These are phyloP conservation scores for Diplodia corticola DNA, from an alignment of 2,329 filamentous ascomycete genomes.

Conservation along the genomic window DNA sequence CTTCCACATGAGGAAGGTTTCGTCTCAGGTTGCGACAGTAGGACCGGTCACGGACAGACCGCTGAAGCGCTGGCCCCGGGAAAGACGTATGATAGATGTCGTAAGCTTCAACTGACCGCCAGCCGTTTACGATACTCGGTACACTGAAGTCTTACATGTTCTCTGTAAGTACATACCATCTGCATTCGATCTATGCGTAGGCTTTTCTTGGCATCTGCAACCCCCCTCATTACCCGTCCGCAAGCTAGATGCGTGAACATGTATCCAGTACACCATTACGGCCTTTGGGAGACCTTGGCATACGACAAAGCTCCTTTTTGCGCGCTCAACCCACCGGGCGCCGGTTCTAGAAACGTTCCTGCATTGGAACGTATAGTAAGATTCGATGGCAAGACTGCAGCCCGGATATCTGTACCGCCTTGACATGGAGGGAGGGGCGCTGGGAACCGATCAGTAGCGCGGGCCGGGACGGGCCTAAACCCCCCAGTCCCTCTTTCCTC, in stretches of 20 bases:
- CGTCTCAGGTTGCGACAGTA: neutral
- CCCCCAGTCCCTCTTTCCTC: neutral
- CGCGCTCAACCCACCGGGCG: neutral
- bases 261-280: neutral
- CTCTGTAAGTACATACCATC: neutral
- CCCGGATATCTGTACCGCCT: neutral
- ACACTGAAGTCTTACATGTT: neutral
- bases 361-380: too few relatives aligned
- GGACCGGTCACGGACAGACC: neutral
- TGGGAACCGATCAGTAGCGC: neutral
- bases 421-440: neutral
- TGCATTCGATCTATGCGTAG: neutral
- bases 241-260: neutral
- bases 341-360: neutral
- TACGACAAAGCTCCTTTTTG: neutral
- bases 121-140: neutral
- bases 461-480: neutral
- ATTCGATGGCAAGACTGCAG: neutral
- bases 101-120: neutral
- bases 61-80: neutral
- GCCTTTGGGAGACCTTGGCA: neutral
- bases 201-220: neutral
- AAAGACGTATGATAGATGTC: neutral
- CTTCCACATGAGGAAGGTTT: neutral
- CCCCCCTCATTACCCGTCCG: neutral